Evolutionary conservation across 2,329 filamentous ascomycete genomes (phyloP), one percentile per base, ranked within the genome.

Genomic region (Sporothrix humicola): DNA sequence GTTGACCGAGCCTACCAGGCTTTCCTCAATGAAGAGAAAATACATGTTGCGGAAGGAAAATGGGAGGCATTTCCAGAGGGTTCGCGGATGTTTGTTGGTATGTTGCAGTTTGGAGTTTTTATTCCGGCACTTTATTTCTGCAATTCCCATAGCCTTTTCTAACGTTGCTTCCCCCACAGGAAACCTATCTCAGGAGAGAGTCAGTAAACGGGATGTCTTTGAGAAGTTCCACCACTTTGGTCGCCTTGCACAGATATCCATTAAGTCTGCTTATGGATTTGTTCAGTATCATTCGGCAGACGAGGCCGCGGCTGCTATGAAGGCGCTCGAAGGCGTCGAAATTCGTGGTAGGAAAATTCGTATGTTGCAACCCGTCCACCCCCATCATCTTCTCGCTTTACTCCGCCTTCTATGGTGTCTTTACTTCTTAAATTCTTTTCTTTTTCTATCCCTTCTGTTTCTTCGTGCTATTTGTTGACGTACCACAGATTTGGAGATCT

Each of bases 251-350:
- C 96, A 99, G 81, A 96, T 98, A 74, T 97, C 94, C 0, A 93
- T 98, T 78, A 98, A 98, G 82, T 94, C 96, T 77, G 95, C 95
- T 1, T 98, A 97, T 82, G 96, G 96, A 1, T 99, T 98, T 80
- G 94, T 98, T 50, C 96, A 98, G 80, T 99, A 97, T 77, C 87
- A 97, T 77, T 91, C 93, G 44, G 84, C 90, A 3, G 86, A 88
- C 2, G 91, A 95, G 79, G 97, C 94, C 76, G 86, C 88, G 73
- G 86, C 87, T 63, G 95, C 95, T 4, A 87, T 98, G 77, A 86
- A 92, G 50, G 87, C 87, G 50, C 90, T 98, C 75, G 93, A 98
- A 82, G 94, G 93, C 10, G 88, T 90, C 56, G 89, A 94, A 76
- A 90, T 98, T 52, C 89, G 93, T 79, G 95, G 95, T n/a, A 91